Evolutionary conservation across 2,329 filamentous ascomycete genomes (phyloP).

Genomic region (Torrubiella hemipterigena): DNA sequence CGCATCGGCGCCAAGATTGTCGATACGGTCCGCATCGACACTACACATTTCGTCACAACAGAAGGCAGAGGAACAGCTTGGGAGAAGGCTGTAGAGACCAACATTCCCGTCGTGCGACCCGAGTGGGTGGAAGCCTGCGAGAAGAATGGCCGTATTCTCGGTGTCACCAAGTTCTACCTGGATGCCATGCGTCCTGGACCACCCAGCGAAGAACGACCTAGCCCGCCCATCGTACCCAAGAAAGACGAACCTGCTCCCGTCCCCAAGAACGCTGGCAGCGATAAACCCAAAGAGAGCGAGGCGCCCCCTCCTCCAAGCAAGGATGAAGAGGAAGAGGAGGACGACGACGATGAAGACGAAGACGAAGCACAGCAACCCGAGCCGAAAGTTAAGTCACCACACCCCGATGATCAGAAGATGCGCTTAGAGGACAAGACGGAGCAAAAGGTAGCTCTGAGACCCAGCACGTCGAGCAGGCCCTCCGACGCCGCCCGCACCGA

Average conservation of each 20-base stretch:
- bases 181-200: constrained; percentile 54
- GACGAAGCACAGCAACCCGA: constrained; percentile 20
- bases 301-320: constrained; percentile 13
- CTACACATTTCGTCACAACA: constrained; percentile 95
- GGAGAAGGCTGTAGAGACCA: constrained; percentile 97
- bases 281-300: constrained; percentile 11
- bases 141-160: constrained; percentile 79
- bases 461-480: constrained; percentile 13
- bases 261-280: constrained; percentile 16
- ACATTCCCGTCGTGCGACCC: constrained; percentile 90
- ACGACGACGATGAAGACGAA: constrained; percentile 10
- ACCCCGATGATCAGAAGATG: constrained; percentile 42
- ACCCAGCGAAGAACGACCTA: constrained; percentile 19
- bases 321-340: constrained; percentile 9
- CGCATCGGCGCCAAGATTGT: constrained; percentile 87
- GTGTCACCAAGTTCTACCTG: constrained; percentile 91
- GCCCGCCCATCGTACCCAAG: constrained; percentile 14
- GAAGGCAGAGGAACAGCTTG: constrained; percentile 81
- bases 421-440: constrained; percentile 41
- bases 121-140: constrained; percentile 99
- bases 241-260: constrained; percentile 20
- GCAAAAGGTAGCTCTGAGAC: constrained; percentile 39
- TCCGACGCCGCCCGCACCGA: constrained; percentile 11
- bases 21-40: constrained; percentile 87
- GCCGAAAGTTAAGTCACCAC: constrained; percentile 19